Percentiles rank a stretch among this genome's conserved stretches.
These are phyloP conservation scores for Vitis amurensis DNA, from an alignment of 164 flowering plant species.

Conservation along the genomic window DNA sequence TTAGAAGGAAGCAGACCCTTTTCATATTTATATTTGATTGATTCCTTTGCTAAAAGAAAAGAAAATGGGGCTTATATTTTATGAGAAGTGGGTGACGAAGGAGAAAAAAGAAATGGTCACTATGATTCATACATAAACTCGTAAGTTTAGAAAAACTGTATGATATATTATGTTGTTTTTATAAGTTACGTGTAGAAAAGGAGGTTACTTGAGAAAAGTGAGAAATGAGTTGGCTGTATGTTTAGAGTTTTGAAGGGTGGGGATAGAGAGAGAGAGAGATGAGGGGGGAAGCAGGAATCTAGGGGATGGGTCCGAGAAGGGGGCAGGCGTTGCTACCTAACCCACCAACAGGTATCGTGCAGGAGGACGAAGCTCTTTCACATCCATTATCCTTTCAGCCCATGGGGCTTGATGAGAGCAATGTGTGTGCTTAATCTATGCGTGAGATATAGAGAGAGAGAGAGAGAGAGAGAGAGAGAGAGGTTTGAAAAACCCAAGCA, in stretches of 20 bases:
- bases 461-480: background rate
- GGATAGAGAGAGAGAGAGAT: slow-evolving; percentile 7
- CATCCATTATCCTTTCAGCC: slow-evolving; percentile 24
- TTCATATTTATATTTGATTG: background rate
- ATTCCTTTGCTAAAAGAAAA: slow-evolving; percentile 9
- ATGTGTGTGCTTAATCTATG: background rate
- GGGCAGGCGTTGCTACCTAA: slow-evolving; percentile 75
- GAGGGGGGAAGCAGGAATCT: slow-evolving; percentile 38
- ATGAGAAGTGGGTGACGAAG: slow-evolving; percentile 18
- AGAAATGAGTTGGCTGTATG: slow-evolving; percentile 22
- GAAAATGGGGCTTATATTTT: slow-evolving; percentile 6
- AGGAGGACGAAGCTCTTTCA: slow-evolving; percentile 34
- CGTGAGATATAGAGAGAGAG: background rate
- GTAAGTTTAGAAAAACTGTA: background rate
- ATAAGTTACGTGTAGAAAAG: background rate
- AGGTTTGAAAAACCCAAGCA: slow-evolving; percentile 5
- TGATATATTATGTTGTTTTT: slow-evolving; percentile 1
- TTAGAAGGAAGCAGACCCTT: slow-evolving; percentile 8
- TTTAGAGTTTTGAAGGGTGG: background rate
- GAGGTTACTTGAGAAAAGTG: slow-evolving; percentile 21
- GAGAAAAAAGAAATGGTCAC: background rate
- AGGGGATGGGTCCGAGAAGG: slow-evolving; percentile 46
- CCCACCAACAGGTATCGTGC: slow-evolving; percentile 81
- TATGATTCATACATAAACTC: background rate
- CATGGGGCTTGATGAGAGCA: slow-evolving; percentile 2